Evolutionary conservation across 768 basidiomycete species (phyloP).

Genomic region (Suillus lakei): DNA sequence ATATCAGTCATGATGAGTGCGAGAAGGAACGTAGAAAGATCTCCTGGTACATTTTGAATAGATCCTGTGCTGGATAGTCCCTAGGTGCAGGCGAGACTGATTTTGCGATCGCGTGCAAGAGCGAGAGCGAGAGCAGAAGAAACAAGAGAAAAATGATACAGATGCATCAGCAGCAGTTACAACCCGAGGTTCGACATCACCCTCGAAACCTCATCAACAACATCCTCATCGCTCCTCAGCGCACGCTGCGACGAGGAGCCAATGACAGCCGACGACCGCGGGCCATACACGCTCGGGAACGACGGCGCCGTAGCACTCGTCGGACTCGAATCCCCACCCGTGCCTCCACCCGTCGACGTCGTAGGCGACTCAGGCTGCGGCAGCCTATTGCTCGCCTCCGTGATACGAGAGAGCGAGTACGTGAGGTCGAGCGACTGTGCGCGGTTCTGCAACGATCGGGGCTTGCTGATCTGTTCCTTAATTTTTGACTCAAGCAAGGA

Average conservation of each 20-base stretch:
- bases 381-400: constrained; percentile 64
- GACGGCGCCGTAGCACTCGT: constrained; percentile 76
- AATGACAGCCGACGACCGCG: constrained; percentile 54
- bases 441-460: constrained; percentile 82
- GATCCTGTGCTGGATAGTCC: constrained; percentile 31
- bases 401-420: constrained; percentile 81
- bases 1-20: constrained; percentile 10
- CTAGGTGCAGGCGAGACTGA: constrained; percentile 24
- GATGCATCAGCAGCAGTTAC: constrained; percentile 35
- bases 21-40: constrained; percentile 18
- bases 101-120: constrained; percentile 27
- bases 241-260: constrained; percentile 49
- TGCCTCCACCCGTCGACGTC: constrained; percentile 72
- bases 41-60: constrained; percentile 41
- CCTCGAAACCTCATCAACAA: constrained; percentile 65
- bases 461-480: constrained; percentile 76
- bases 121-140: constrained; percentile 17
- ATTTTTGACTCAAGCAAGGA: constrained; percentile 84
- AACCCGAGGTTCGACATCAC: constrained; percentile 79
- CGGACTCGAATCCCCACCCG: constrained; percentile 80
- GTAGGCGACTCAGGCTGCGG: constrained; percentile 82
- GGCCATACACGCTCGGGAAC: constrained; percentile 86
- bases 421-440: constrained; percentile 91
- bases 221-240: constrained; percentile 54
- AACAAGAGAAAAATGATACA: neutral